Conservation (phyloP, 1,284 basidiomycete genomes). For the Ceratobasidium sp. region DNA sequence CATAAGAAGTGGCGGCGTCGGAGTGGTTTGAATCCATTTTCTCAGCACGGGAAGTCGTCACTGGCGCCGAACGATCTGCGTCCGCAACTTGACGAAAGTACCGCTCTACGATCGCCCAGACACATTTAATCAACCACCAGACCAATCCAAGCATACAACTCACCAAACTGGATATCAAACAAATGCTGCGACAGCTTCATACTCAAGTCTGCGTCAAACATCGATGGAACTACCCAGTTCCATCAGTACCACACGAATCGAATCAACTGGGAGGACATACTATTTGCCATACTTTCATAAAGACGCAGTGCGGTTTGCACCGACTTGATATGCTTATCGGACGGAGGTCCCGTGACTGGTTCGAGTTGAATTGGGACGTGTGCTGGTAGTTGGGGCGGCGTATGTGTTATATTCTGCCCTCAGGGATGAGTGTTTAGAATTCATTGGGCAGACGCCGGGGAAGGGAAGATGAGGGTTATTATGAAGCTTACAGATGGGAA, state of each 20-base stretch:
- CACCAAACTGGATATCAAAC: slow-evolving; percentile 35
- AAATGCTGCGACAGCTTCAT: slow-evolving; percentile 40
- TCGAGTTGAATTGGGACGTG: too few species aligned
- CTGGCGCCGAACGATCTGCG: too few species aligned
- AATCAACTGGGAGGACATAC: neutral
- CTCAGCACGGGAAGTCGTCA: too few species aligned
- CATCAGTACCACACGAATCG: neutral
- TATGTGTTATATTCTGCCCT: too few species aligned
- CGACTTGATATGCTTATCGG: too few species aligned
- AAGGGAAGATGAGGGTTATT: neutral
- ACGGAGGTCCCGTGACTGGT: too few species aligned
- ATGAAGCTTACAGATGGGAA: neutral
- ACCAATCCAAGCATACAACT: too few species aligned
- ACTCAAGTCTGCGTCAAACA: slow-evolving; percentile 21
- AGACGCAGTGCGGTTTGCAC: neutral
- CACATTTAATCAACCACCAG: too few species aligned
- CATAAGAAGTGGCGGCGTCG: too few species aligned
- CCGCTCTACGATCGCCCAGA: neutral
- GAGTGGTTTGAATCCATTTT: too few species aligned
- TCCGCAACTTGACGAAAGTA: neutral
- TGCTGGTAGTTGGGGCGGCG: too few species aligned
- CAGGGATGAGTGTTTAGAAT: neutral
- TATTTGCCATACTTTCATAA: neutral
- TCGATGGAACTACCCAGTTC: slow-evolving; percentile 6
- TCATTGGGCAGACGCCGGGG: neutral